Evolutionary conservation across 805 yeast species (phyloP).

Genomic region (Komagataella mondaviorum): DNA sequence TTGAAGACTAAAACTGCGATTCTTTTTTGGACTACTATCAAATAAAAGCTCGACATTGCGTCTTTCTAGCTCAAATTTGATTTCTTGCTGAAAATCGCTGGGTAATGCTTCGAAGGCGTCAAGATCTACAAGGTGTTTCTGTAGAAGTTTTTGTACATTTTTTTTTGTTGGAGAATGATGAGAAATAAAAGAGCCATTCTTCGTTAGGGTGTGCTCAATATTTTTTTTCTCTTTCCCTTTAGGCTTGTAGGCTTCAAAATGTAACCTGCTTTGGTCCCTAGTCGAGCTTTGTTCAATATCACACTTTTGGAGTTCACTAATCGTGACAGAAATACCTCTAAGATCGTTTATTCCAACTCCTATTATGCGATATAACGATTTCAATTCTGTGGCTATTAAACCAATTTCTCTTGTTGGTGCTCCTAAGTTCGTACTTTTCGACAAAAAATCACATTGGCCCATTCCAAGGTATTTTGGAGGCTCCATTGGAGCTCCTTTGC

Average conservation of each 20-base stretch:
- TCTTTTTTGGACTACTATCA: not conserved
- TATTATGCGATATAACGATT: slow-evolving; percentile 39
- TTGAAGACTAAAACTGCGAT: not conserved
- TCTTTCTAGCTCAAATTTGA: slow-evolving; percentile 35
- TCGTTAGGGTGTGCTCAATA: slow-evolving; percentile 1
- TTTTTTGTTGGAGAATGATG: not conserved
- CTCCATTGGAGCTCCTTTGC: slow-evolving; percentile 52
- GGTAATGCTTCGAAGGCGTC: slow-evolving; percentile 58
- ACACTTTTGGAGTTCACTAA: slow-evolving; percentile 40
- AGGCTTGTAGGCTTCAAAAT: slow-evolving; percentile 11
- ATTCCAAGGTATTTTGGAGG: slow-evolving; percentile 77
- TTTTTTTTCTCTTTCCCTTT: slow-evolving; percentile 4
- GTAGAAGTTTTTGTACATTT: not conserved
- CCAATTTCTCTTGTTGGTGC: slow-evolving; percentile 48
- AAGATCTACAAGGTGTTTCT: slow-evolving; percentile 34
- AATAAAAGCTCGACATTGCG: slow-evolving; percentile 11
- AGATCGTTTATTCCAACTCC: slow-evolving; percentile 53
- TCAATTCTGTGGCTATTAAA: slow-evolving; percentile 43
- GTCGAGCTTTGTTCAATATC: slow-evolving; percentile 9
- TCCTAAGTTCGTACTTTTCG: slow-evolving; percentile 48
- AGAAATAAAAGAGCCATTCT: not conserved
- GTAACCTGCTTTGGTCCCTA: slow-evolving; percentile 19
- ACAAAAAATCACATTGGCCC: slow-evolving; percentile 61
- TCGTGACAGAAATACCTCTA: slow-evolving; percentile 67
- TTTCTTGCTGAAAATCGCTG: slow-evolving; percentile 45